Conservation (phyloP, 2,329 filamentous ascomycete species). For the Parasarocladium wereldwijsianum region DNA sequence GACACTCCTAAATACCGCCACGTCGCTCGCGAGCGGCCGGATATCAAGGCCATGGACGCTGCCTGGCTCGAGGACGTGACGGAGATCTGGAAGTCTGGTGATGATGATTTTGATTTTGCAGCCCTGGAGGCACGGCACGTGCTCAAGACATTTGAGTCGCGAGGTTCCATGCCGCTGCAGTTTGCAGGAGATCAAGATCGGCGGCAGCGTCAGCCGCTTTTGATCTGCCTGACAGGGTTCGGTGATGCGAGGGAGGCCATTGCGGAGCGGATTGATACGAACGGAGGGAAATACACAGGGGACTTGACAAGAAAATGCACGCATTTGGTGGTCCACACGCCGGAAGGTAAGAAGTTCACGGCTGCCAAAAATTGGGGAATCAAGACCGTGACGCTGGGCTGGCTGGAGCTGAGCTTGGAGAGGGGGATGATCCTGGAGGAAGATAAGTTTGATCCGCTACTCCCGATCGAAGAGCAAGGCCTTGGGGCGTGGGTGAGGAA, state of each 20-base stretch:
- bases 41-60: slow-evolving; percentile 71
- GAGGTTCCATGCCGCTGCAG: slow-evolving; percentile 20
- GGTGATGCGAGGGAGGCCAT: slow-evolving; percentile 54
- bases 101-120: slow-evolving; percentile 60
- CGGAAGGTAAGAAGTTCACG: slow-evolving; percentile 79
- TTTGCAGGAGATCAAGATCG: slow-evolving; percentile 9
- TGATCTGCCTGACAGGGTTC: slow-evolving; percentile 43
- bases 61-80: slow-evolving; percentile 74
- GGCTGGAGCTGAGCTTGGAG: slow-evolving; percentile 70
- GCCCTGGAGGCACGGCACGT: slow-evolving; percentile 53
- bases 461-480: slow-evolving; percentile 59
- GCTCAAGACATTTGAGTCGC: slow-evolving; percentile 46
- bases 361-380: slow-evolving; percentile 76
- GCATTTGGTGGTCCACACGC: slow-evolving; percentile 67
- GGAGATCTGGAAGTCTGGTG: slow-evolving; percentile 59
- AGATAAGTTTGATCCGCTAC: slow-evolving; percentile 60
- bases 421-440: slow-evolving; percentile 89
- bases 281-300: slow-evolving; percentile 75
- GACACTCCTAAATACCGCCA: slow-evolving; percentile 91
- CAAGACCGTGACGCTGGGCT: slow-evolving; percentile 65
- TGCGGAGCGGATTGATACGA: slow-evolving; percentile 46
- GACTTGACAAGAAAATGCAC: slow-evolving; percentile 79
- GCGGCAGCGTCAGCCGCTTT: slow-evolving; percentile 20
- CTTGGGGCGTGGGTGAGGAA: slow-evolving; percentile 55
- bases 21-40: slow-evolving; percentile 76